phyloP scores from a whole-genome alignment of 345 rosid species.

The Iberis pinnata region DNA sequence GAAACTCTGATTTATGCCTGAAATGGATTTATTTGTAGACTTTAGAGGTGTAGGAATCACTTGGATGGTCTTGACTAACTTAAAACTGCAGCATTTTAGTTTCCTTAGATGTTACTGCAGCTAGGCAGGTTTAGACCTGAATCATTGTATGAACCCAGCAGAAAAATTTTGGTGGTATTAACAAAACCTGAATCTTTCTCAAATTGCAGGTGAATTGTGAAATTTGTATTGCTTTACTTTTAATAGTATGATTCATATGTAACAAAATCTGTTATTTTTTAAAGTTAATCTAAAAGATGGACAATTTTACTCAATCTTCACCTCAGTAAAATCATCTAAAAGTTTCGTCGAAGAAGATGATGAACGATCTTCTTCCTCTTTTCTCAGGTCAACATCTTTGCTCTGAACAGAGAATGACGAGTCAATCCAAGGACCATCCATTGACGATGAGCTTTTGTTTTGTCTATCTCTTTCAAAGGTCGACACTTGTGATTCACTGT shows the following conservation, averaged over 20 bases:
- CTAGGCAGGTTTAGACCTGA: no score
- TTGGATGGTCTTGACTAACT: neutral
- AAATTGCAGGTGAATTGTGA: no score
- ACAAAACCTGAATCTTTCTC: no score
- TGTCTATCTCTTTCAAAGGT: slow-evolving; percentile 37
- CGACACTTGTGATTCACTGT: slow-evolving; percentile 49
- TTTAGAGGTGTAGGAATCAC: neutral
- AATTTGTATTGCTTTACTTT: no score
- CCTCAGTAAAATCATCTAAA: slow-evolving; percentile 23
- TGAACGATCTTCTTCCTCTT: slow-evolving; percentile 12
- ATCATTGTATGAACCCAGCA: no score
- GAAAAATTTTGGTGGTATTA: no score
- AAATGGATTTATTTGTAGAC: neutral
- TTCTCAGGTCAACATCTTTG: slow-evolving; percentile 27
- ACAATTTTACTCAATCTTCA: slow-evolving; percentile 23
- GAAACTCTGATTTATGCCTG: neutral
- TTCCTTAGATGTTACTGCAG: no score
- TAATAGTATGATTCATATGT: no score
- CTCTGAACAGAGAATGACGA: slow-evolving; percentile 38
- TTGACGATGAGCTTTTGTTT: slow-evolving; percentile 36
- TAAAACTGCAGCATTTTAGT: no score
- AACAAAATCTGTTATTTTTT: neutral
- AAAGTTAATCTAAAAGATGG: neutral
- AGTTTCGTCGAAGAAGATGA: slow-evolving; percentile 22
- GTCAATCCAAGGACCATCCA: slow-evolving; percentile 65